phyloP scores from a whole-genome alignment of 192 early-diverging fungal genomes.

The Thoreauomyces humboldtii region DNA sequence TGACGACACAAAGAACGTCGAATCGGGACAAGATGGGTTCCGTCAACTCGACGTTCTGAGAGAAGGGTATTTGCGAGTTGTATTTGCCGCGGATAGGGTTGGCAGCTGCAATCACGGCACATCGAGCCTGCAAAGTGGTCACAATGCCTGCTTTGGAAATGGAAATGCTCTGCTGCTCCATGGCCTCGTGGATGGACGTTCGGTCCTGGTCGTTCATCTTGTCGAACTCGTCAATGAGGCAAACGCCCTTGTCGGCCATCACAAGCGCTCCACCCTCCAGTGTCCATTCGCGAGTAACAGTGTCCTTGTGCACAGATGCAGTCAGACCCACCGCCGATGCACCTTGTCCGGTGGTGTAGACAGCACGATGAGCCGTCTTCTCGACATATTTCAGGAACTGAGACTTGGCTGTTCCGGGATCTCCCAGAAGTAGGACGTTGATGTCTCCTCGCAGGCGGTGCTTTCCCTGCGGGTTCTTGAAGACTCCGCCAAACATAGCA shows the following conservation, averaged over 20 bases:
- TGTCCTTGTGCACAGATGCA: conserved; percentile 68
- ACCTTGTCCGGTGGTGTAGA: conserved; percentile 75
- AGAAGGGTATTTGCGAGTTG: conserved; percentile 87
- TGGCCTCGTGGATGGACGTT: conserved; percentile 94
- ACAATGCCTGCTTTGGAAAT: conserved; percentile 86
- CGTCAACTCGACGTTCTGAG: conserved; percentile 96
- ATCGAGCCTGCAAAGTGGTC: conserved; percentile 76
- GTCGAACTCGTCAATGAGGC: conserved; percentile 90
- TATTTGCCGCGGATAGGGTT: conserved; percentile 86
- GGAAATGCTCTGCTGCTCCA: conserved; percentile 83
- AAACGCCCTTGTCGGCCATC: conserved; percentile 86
- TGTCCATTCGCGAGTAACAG: conserved; percentile 71
- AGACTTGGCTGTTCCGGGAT: conserved; percentile 84
- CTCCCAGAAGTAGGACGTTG: conserved; percentile 88
- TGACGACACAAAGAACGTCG: conserved; percentile 94
- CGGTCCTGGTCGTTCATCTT: conserved; percentile 81
- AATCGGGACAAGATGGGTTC: conserved; percentile 99
- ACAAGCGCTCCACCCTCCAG: conserved; percentile 79
- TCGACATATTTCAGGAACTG: conserved; percentile 84
- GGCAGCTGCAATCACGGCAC: conserved; percentile 83
- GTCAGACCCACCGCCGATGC: conserved; percentile 70
- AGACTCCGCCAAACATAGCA: conserved; percentile 92
- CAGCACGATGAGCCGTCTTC: conserved; percentile 75
- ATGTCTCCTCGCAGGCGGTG: conserved; percentile 97
- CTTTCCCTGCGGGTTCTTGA: conserved; percentile 92